Evolutionary conservation across 2,329 filamentous ascomycete genomes (phyloP).

Genomic region (Ramularia collo-cygni): DNA sequence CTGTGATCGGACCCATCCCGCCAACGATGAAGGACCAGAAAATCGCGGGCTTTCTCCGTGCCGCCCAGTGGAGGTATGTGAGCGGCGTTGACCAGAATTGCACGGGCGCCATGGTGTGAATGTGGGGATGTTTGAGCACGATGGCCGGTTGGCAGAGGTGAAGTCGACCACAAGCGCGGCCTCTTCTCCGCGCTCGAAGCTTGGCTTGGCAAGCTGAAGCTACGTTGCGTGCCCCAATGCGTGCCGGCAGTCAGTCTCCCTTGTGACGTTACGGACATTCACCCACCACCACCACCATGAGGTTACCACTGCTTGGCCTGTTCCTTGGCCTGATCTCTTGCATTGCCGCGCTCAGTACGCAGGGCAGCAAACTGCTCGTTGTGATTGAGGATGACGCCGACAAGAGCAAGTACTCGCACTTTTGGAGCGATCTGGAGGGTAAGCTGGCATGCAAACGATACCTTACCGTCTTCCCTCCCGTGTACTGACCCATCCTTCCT

Average conservation of each 20-base stretch:
- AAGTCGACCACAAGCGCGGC: constrained; percentile 6
- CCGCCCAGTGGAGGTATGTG: constrained; percentile 80
- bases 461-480: constrained; percentile 7
- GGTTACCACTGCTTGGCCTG: constrained; percentile 36
- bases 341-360: constrained; percentile 69
- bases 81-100: constrained; percentile 79
- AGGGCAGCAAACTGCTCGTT: constrained; percentile 74
- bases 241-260: too few species aligned
- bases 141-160: constrained; percentile 5
- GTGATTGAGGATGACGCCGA: constrained; percentile 77
- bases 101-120: constrained; percentile 57
- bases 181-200: background rate
- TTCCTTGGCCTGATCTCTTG: constrained; percentile 59
- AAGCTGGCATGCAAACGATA: constrained; percentile 24
- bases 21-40: constrained; percentile 82
- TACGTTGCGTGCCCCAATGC: too few species aligned
- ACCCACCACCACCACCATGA: constrained; percentile 23
- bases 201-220: constrained; percentile 12
- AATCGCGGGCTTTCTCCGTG: constrained; percentile 80
- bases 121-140: background rate
- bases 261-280: too few species aligned
- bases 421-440: constrained; percentile 68
- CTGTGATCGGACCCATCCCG: constrained; percentile 56
- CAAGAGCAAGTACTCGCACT: constrained; percentile 74
- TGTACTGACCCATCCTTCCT: background rate